Conservation (phyloP, 2,329 filamentous ascomycete genomes). For the Colletotrichum sp. region DNA sequence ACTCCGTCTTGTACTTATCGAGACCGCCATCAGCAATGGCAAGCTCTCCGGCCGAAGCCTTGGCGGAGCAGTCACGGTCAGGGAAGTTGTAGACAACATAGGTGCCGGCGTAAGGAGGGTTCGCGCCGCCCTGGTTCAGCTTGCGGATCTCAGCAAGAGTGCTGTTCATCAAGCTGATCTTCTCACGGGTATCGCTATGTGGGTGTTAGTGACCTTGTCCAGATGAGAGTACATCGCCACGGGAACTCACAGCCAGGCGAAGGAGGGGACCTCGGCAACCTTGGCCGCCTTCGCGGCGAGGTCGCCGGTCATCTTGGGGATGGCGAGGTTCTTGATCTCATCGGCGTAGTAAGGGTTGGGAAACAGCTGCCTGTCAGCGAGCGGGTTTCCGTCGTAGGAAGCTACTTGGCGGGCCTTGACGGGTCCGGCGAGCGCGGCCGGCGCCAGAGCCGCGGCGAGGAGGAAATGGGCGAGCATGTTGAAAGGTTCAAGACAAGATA, state of each 20-base stretch:
- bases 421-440: conserved; percentile 7
- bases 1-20: conserved; percentile 33
- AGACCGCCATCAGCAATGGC: conserved; percentile 31
- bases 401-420: conserved; percentile 7
- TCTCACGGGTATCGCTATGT: conserved; percentile 33
- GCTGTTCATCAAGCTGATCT: conserved; percentile 32
- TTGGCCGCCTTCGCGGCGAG: conserved; percentile 41
- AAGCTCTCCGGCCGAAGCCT: conserved; percentile 39
- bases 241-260: conserved; percentile 30
- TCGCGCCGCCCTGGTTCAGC: conserved; percentile 20
- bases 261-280: conserved; percentile 33
- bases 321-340: conserved; percentile 48
- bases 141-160: conserved; percentile 32
- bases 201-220: neutral
- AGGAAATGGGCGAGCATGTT: neutral
- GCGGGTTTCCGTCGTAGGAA: conserved; percentile 40
- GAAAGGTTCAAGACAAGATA: neutral
- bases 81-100: conserved; percentile 42
- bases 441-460: conserved; percentile 14
- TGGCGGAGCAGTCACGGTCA: conserved; percentile 40
- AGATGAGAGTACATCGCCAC: no score
- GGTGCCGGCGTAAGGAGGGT: conserved; percentile 29
- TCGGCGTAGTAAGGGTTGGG: conserved; percentile 41
- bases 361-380: conserved; percentile 35
- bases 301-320: conserved; percentile 55